Evolutionary conservation across 2,329 filamentous ascomycete genomes (phyloP).

Genomic region (Pseudogymnoascus sp.): DNA sequence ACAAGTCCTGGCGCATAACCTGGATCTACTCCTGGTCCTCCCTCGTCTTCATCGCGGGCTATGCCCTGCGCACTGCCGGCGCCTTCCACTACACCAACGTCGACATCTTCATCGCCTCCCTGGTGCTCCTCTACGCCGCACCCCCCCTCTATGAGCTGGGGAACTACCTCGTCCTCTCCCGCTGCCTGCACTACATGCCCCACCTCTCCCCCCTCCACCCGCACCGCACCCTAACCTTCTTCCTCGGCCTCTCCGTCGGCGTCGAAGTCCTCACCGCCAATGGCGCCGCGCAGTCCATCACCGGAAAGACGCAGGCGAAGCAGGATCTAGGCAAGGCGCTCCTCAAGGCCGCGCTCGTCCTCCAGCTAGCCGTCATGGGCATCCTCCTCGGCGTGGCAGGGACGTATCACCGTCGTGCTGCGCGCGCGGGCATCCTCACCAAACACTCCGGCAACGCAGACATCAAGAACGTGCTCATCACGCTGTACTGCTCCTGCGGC

Average conservation of each 20-base stretch:
- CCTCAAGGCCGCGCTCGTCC: constrained; percentile 41
- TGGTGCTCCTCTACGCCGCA: constrained; percentile 24
- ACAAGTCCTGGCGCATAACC: constrained; percentile 49
- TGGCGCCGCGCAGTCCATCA: constrained; percentile 42
- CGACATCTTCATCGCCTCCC: constrained; percentile 38
- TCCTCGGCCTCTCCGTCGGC: constrained; percentile 37
- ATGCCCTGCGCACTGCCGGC: constrained; percentile 44
- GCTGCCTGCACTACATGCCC: constrained; percentile 52
- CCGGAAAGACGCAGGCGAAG: constrained; percentile 30
- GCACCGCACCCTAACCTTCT: constrained; percentile 37
- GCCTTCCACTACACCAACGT: constrained; percentile 42
- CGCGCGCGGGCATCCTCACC: constrained; percentile 25
- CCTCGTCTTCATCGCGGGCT: constrained; percentile 47
- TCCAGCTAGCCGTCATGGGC: constrained; percentile 46
- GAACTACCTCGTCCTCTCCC: constrained; percentile 54
- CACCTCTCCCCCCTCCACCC: constrained; percentile 47
- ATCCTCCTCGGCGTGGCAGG: constrained; percentile 41
- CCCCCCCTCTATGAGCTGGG: constrained; percentile 50
- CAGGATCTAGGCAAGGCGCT: constrained; percentile 38
- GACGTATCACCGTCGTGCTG: constrained; percentile 41
- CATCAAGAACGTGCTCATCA: constrained; percentile 31
- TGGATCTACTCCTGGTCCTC: constrained; percentile 46
- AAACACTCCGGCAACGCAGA: constrained; percentile 20
- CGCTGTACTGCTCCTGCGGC: constrained; percentile 42
- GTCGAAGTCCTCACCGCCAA: constrained; percentile 42